phyloP scores from a whole-genome alignment of 495 filamentous ascomycete genomes.

The Recurvomyces mirabilis region DNA sequence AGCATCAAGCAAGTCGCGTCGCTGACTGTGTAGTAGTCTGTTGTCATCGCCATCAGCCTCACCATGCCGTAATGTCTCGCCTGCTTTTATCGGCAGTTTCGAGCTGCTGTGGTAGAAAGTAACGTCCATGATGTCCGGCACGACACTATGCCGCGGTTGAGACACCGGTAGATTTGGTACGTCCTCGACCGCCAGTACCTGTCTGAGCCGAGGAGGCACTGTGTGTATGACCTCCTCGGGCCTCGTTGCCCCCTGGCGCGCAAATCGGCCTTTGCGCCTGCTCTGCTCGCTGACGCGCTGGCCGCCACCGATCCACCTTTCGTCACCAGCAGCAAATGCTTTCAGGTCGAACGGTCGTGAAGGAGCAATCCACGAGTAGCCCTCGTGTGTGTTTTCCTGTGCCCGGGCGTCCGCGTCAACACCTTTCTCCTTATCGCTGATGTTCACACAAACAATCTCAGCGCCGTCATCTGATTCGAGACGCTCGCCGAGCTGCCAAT shows the following conservation, averaged over 20 bases:
- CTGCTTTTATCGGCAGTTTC: slow-evolving; percentile 19
- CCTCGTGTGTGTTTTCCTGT: background rate
- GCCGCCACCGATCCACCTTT: slow-evolving; percentile 6
- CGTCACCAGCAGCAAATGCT: slow-evolving; percentile 9
- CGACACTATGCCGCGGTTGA: background rate
- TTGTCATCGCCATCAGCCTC: slow-evolving; percentile 26
- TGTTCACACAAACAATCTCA: no score
- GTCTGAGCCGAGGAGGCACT: no score
- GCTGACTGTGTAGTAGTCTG: slow-evolving; percentile 21
- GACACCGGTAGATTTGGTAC: slow-evolving; percentile 3
- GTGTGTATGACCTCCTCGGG: no score
- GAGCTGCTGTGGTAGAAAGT: slow-evolving; percentile 24
- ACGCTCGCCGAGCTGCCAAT: no score
- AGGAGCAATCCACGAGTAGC: slow-evolving; percentile 15
- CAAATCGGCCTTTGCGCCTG: background rate
- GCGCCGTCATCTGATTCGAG: no score
- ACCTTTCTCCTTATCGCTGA: background rate
- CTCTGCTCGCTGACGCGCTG: background rate
- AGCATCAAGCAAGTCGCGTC: slow-evolving; percentile 11
- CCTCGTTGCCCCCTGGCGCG: no score
- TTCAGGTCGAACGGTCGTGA: slow-evolving; percentile 13
- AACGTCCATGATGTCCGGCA: slow-evolving; percentile 11
- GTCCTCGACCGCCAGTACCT: slow-evolving; percentile 1
- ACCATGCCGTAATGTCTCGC: slow-evolving; percentile 24
- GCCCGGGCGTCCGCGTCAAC: background rate